Conservation (phyloP, 306 rosid species). For the Malus orientalis region DNA sequence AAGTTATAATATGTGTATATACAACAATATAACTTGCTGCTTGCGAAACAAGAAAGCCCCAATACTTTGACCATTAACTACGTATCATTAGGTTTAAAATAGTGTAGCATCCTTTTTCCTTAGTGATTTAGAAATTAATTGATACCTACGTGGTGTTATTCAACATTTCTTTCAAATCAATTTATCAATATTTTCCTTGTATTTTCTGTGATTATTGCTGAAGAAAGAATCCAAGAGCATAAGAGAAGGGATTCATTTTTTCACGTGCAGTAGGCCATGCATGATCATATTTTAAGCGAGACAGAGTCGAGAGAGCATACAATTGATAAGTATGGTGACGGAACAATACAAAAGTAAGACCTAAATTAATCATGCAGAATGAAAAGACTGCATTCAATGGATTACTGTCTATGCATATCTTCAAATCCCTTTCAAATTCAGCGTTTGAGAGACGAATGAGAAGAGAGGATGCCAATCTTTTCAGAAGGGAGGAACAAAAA, state of each 20-base stretch:
- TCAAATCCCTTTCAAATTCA: neutral
- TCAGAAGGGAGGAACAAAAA: neutral
- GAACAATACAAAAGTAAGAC: neutral
- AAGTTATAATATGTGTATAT: neutral
- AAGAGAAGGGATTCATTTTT: neutral
- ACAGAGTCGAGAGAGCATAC: neutral
- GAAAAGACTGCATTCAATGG: constrained; percentile 2
- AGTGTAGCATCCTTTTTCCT: too few relatives aligned
- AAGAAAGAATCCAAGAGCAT: neutral
- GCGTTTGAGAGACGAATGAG: neutral
- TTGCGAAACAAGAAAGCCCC: neutral
- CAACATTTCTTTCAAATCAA: neutral
- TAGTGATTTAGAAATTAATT: too few relatives aligned
- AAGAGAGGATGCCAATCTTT: neutral
- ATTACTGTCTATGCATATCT: neutral
- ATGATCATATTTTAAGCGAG: neutral
- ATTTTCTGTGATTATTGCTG: neutral
- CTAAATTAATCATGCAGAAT: neutral
- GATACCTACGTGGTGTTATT: neutral
- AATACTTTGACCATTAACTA: neutral
- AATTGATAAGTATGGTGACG: neutral
- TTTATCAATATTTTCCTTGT: neutral
- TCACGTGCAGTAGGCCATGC: neutral
- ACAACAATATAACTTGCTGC: neutral
- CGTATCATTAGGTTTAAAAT: too few relatives aligned